phyloP scores from a whole-genome alignment of 2,329 filamentous ascomycete genomes.

The Neonectria ditissima region DNA sequence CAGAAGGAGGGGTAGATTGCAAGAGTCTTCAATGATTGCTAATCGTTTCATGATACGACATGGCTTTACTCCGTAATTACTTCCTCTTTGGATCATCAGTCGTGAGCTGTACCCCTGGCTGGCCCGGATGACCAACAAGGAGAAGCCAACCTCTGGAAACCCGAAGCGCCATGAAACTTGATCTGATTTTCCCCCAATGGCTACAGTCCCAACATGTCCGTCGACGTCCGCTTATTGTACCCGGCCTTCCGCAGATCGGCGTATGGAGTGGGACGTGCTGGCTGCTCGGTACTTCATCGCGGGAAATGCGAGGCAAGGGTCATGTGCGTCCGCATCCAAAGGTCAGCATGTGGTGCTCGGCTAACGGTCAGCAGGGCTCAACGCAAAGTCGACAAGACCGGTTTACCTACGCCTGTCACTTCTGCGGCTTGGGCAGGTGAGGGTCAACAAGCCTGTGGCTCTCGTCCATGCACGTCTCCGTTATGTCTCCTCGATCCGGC shows the following conservation, averaged over 20 bases:
- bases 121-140: not conserved
- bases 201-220: not conserved
- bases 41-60: not conserved
- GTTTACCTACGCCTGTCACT: constrained; percentile 11
- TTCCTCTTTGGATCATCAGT: not conserved
- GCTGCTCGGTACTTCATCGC: not conserved
- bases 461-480: constrained; percentile 27
- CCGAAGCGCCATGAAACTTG: not conserved
- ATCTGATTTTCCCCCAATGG: not conserved
- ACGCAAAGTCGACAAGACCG: not conserved
- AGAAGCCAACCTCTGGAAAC: not conserved
- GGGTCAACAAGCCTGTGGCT: constrained; percentile 24
- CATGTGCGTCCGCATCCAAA: constrained; percentile 3
- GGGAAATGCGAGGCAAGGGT: not conserved
- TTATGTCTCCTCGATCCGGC: constrained; percentile 23
- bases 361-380: constrained; percentile 13
- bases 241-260: not conserved
- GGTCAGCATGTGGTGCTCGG: constrained; percentile 6
- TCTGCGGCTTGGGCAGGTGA: constrained; percentile 21
- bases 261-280: not conserved
- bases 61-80: not conserved
- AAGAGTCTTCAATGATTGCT: not conserved
- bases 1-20: not conserved
- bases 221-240: not conserved
- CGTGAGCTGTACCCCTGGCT: no score